Percentiles rank a stretch among this genome's conserved stretches.
phyloP scores from a whole-genome alignment of 2,329 filamentous ascomycete species.

The Talaromyces sp. region DNA sequence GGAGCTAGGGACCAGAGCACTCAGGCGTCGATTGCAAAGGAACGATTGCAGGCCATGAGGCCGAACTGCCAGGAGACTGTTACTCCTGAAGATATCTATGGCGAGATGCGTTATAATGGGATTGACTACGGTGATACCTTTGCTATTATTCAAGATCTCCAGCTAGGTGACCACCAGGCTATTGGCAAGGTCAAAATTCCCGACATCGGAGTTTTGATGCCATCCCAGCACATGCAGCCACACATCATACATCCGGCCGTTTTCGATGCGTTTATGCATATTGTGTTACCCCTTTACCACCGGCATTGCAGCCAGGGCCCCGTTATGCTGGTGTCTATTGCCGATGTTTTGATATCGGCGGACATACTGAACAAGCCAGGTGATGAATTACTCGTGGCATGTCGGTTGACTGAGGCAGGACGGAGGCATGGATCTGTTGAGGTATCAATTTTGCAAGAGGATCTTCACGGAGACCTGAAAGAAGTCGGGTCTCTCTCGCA shows the following conservation, averaged over 20 bases:
- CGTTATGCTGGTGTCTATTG: neutral
- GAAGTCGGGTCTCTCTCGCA: neutral
- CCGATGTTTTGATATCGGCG: neutral
- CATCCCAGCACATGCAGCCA: neutral
- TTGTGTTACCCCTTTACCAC: neutral
- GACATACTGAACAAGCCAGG: neutral
- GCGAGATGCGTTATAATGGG: neutral
- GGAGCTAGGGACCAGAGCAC: neutral
- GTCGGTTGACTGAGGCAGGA: neutral
- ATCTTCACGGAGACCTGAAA: neutral
- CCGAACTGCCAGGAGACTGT: neutral
- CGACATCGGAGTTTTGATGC: neutral
- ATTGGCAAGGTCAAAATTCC: neutral
- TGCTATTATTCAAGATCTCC: neutral
- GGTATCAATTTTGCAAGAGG: neutral
- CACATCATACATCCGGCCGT: neutral
- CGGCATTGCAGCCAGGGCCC: neutral
- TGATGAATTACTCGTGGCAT: neutral
- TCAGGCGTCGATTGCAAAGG: neutral
- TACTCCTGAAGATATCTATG: neutral
- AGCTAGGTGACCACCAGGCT: neutral
- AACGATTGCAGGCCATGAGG: neutral
- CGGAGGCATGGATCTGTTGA: neutral
- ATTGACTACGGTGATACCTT: neutral
- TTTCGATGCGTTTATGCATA: neutral